These are phyloP conservation scores for Ustulina deusta DNA, from an alignment of 2,329 filamentous ascomycete genomes.

Conservation along the genomic window DNA sequence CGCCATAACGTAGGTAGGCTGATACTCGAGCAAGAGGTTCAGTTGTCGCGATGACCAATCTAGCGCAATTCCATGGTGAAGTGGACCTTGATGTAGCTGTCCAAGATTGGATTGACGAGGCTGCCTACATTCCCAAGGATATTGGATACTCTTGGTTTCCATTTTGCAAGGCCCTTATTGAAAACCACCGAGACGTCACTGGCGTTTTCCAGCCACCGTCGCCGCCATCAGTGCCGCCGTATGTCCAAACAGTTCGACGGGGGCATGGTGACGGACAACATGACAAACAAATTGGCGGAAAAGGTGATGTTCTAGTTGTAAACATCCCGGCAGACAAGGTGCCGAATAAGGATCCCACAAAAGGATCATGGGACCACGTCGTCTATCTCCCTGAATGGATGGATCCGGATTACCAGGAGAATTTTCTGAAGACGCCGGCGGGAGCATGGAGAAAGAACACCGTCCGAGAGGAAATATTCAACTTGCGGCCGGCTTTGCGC, in stretches of 20 bases:
- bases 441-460: neutral
- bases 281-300: neutral
- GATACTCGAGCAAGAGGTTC: no score
- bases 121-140: conserved; percentile 20
- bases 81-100: neutral
- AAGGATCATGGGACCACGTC: conserved; percentile 37
- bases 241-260: neutral
- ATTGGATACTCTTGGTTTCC: conserved; percentile 34
- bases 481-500: conserved; percentile 44
- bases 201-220: conserved; percentile 8
- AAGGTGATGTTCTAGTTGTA: neutral
- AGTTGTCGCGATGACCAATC: no score
- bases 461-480: conserved; percentile 20
- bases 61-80: neutral
- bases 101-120: neutral
- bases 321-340: neutral
- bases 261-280: neutral
- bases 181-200: conserved; percentile 20
- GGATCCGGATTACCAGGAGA: conserved; percentile 42
- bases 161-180: conserved; percentile 35
- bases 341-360: conserved; percentile 20
- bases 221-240: neutral
- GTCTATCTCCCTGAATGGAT: conserved; percentile 46
- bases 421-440: neutral
- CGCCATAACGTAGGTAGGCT: no score